Evolutionary conservation across 1,139 yeast genomes (phyloP), one percentile per base, ranked within the genome.

Genomic region (Zygosaccharomyces sapae): DNA sequence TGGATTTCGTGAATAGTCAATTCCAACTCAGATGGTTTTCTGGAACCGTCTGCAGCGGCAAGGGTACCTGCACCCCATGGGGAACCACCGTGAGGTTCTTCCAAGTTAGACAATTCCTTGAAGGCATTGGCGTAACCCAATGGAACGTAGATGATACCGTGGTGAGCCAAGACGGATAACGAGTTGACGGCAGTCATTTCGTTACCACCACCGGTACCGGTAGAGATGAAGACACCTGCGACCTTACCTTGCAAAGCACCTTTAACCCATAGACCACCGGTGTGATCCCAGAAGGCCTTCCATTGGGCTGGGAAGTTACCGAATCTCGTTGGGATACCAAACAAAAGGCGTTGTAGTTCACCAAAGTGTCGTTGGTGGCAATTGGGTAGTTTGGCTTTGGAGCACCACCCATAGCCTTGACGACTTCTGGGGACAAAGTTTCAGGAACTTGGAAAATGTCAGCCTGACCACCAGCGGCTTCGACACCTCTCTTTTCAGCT

Each of bases 21-120:
- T 72, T 86, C 95, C 53, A 83, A 71, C 46, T 73, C 77, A 51
- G 79, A 59, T 49, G 92, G 86, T 63, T 73, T 74, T 76, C 95
- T 81, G 16, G 88, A 80, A 58, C 95, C 95, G 61, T 84, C 92
- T 49, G 76, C 75, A 57, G 82, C 90, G 33, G 95, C 90, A 58
- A 76, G 75, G 50, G 88, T 72, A 62, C 95, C 95, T 44, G 95
- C 88, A 70, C 95, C 95, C 89, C 92, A 86, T 49, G 95, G 79
- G 47, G 92, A 81, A 55, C 85, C 85, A 65, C 95, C 95, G 66
- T 84, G 94, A 49, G 80, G 77, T 72, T 85, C 89, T 16, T 73
- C 75, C 51, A 86, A 67, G 69, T 76, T 76, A 51, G 86, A 68
- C 55, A 82, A 67, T 57, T 76, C 76, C 41, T 76, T 75, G 69